Evolutionary conservation across 1,284 basidiomycete species (phyloP), one percentile per base, ranked within the genome.

Genomic region (Moniliella sp.): DNA sequence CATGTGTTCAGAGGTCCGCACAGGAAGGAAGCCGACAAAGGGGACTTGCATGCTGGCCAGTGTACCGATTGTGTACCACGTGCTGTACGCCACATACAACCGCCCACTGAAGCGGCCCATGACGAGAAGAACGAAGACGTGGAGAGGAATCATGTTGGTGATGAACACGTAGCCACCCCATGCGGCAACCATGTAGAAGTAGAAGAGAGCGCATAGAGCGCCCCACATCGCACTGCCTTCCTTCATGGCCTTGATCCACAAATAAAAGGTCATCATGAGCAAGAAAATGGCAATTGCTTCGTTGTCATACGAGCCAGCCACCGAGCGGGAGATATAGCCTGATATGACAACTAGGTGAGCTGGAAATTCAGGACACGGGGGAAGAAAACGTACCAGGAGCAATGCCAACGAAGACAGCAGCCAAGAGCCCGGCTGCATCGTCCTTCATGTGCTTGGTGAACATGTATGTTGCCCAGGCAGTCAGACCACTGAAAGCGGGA

Each of bases 121-220:
- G 28, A 93, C 67, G 39, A 94, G 71, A 36, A 99, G 73, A 26
- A 81, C 76, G 15, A 97, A 71, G 0, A 78, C 80, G 53, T 99
- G 91, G 2, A 99, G 67, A 18, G 91, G 91, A 38, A 97, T 83
- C 84, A 99, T 94, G 70, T 99, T 99, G 36, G 91, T 99, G 64
- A 99, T 99, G 69, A 97, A 99, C 1, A 82, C 91, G 64, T 97
- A 99, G 45, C 91, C 91, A 31, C 91, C 91, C 91, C 91, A 99
- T 9, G 91, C 91, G 30, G 91, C 88, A 11, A 99, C 91, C 91
- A 99, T 99, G 71, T 94, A 99, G 48, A 93, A 94, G 67, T 99
- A 99, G 66, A 97, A 94, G 10, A 97, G 65, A 4, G 86, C 91
- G 14, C 86, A 76, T 28, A 78, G 60, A 13, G 80, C 80, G 23